Base-by-base conservation (phyloP, 805 yeast genomes). In the Wickerhamomyces strasburgensis region DNA sequence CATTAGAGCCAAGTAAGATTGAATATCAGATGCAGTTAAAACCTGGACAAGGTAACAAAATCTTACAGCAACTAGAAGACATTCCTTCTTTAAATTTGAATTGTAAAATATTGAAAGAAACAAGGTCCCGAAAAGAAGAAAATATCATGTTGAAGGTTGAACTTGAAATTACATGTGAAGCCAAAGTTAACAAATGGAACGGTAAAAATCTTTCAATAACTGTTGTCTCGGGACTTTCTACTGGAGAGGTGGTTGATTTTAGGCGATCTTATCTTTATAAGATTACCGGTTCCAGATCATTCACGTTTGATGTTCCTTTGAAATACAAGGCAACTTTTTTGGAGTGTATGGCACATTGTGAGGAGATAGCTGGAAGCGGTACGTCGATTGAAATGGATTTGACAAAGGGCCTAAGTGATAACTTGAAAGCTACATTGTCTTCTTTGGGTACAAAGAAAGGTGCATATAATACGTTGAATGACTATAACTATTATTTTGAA, bases 171-270 rank as follows among this genome's bases (percentile, higher is more conserved):
- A 19, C 38, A 14, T 44, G 46, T 29, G 46, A 46, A 19, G 28
- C 51, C 0, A 29, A 48, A 1, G 19, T 36, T 6, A 16, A 23
- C 15, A 40, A 30, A 7, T 65, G 71, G 70, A 60, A 58, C 36
- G 61, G 60, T 10, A 53, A 58, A 29, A 30, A 49, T 4, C 35
- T 67, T 3, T 57, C 62, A 1, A 39, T 61, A 0, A 61, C 58
- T 29, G 48, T 70, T 1, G 46, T 60, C 7, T 39, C 60, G 10
- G 56, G 54, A 2, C 51, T 52, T 24, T 42, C 51, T 4, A 44
- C 49, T 6, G 75, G 74, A 0, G 46, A 32, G 4, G 42, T 75
- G 10, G 36, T 72, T 6, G 78, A 71, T 40, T 73, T 70, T 38
- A 57, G 76, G 38, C 62, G 71, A 41, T 50, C 70, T 1, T 52